A percentile compares a stretch with the other conserved stretches of the same genome.
Evolutionary conservation across 805 yeast genomes (phyloP).

Genomic region (Wickerhamomyces canadensis): DNA sequence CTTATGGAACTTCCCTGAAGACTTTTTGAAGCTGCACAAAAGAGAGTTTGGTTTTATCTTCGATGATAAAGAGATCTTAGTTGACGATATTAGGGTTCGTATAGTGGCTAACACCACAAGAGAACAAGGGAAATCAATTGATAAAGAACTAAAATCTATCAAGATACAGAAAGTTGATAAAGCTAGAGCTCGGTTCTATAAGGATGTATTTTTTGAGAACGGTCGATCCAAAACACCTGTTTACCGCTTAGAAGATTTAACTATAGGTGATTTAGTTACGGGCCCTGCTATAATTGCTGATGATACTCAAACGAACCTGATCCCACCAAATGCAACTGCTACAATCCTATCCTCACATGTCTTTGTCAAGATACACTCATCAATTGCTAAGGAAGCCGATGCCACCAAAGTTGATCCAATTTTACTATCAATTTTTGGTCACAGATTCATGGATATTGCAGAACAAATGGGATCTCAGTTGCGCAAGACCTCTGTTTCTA

Average conservation of each 20-base stretch:
- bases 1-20: constrained; percentile 31
- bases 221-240: constrained; percentile 47
- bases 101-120: constrained; percentile 59
- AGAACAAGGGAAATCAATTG: constrained; percentile 37
- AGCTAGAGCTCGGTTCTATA: constrained; percentile 28
- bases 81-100: constrained; percentile 71
- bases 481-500: constrained; percentile 74
- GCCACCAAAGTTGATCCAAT: constrained; percentile 55
- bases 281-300: constrained; percentile 82
- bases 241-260: constrained; percentile 47
- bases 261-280: constrained; percentile 42
- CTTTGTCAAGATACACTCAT: constrained; percentile 32
- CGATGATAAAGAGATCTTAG: constrained; percentile 49
- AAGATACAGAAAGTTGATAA: constrained; percentile 21
- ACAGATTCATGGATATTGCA: constrained; percentile 85
- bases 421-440: constrained; percentile 69
- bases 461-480: constrained; percentile 84
- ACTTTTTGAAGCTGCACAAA: constrained; percentile 51
- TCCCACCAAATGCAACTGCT: constrained; percentile 59
- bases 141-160: constrained; percentile 45
- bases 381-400: constrained; percentile 14
- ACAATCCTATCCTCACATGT: constrained; percentile 56
- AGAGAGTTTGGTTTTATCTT: constrained; percentile 72
- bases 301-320: constrained; percentile 73
- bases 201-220: constrained; percentile 52